Conservation (phyloP, 148 eudicot species). For the Fagopyrum tataricum region DNA sequence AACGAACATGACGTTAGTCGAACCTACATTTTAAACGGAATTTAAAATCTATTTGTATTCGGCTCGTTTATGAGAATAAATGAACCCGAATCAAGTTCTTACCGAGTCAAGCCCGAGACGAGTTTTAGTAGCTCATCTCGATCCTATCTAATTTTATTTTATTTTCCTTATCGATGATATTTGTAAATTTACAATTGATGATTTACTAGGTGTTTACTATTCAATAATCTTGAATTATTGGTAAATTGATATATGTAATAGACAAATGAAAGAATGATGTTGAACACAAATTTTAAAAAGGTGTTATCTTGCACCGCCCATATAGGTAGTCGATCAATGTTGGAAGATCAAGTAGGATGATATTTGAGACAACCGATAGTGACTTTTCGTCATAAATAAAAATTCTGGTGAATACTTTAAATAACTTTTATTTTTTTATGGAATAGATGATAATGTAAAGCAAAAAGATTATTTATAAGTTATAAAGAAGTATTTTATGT, state of each 20-base stretch:
- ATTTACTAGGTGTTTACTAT: not conserved
- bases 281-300: not conserved
- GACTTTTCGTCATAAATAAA: not conserved
- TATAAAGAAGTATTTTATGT: not conserved
- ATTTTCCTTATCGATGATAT: not conserved
- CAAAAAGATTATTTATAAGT: not conserved
- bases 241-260: not conserved
- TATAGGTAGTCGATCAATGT: slow-evolving; percentile 2
- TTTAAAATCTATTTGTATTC: too few species aligned
- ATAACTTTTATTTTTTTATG: not conserved
- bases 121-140: too few species aligned
- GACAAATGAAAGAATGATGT: not conserved
- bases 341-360: not conserved
- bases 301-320: not conserved
- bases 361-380: not conserved
- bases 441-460: not conserved
- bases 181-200: not conserved
- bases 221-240: not conserved
- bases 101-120: too few species aligned
- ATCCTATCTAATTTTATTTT: too few species aligned
- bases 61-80: too few species aligned
- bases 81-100: too few species aligned
- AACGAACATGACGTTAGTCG: too few species aligned
- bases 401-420: not conserved
- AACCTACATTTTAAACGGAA: not conserved